Percentiles rank a stretch among this genome's conserved stretches.
Evolutionary conservation across 169 alveolate species (phyloP).

Genomic region (Neospora caninum): DNA sequence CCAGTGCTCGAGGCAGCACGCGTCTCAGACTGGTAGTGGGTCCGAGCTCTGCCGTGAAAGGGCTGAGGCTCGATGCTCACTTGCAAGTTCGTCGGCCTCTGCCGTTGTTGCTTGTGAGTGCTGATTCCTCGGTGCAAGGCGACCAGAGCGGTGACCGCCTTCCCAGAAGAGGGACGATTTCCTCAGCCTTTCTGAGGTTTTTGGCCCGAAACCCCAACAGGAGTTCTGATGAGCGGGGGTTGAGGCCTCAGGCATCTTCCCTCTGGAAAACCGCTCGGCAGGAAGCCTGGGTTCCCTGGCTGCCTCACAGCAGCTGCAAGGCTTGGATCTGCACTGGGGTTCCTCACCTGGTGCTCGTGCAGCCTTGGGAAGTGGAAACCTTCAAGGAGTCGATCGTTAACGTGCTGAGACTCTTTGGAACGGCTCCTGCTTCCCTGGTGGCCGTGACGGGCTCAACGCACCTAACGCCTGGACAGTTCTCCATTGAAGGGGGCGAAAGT

Average conservation of each 20-base stretch:
- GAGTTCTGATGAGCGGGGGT: neutral
- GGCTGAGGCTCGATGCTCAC: neutral
- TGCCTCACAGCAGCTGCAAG: constrained; percentile 33
- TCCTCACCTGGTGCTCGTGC: neutral
- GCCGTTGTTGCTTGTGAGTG: neutral
- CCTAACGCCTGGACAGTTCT: neutral
- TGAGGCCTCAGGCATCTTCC: neutral
- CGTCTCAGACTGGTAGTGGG: neutral
- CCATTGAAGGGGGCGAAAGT: neutral
- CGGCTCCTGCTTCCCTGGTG: neutral
- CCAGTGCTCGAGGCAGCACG: neutral
- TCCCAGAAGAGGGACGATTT: neutral
- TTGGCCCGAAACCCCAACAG: neutral
- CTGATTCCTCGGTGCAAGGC: neutral
- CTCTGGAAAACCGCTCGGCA: neutral
- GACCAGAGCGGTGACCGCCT: neutral
- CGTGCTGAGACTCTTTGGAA: neutral
- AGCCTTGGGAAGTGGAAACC: neutral
- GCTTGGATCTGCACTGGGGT: neutral
- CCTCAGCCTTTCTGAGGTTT: neutral
- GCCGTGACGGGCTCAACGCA: neutral
- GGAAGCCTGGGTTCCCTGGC: neutral
- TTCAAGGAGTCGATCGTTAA: neutral
- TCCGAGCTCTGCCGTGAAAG: neutral
- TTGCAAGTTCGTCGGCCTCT: constrained; percentile 5